Conservation (phyloP, 2,329 filamentous ascomycete genomes). For the Calonectria pauciramosa region DNA sequence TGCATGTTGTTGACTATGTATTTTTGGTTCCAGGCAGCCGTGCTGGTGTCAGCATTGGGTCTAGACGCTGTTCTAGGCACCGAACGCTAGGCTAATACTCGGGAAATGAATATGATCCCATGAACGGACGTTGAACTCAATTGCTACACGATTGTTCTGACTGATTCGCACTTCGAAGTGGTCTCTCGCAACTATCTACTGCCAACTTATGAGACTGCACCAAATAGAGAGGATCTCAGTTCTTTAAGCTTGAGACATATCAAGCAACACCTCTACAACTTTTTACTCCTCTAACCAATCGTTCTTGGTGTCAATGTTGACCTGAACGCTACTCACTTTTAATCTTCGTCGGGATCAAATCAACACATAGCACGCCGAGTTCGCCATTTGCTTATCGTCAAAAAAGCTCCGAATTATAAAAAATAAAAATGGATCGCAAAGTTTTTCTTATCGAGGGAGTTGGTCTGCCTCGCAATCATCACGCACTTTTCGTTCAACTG, state of each 20-base stretch:
- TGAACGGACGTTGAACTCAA: neutral
- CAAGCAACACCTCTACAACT: no score
- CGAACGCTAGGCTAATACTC: neutral
- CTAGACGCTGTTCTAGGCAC: neutral
- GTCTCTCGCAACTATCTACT: neutral
- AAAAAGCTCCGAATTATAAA: neutral
- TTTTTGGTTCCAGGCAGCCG: neutral
- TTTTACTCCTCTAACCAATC: neutral
- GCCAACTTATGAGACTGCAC: neutral
- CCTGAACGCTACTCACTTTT: neutral
- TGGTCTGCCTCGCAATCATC: slow-evolving; percentile 1
- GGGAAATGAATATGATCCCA: neutral
- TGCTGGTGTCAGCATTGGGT: neutral
- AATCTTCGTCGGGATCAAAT: neutral
- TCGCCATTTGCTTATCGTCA: neutral
- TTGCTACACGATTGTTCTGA: neutral
- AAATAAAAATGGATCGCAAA: neutral
- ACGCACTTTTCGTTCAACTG: neutral
- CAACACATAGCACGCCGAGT: neutral
- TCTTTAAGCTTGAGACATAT: neutral
- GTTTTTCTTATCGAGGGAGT: neutral
- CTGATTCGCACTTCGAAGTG: neutral
- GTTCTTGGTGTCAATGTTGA: neutral
- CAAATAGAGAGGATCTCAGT: neutral
- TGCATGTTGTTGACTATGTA: neutral